These are phyloP conservation scores for Trypanosoma grayi DNA, from an alignment of 208 protist species.

Conservation along the genomic window DNA sequence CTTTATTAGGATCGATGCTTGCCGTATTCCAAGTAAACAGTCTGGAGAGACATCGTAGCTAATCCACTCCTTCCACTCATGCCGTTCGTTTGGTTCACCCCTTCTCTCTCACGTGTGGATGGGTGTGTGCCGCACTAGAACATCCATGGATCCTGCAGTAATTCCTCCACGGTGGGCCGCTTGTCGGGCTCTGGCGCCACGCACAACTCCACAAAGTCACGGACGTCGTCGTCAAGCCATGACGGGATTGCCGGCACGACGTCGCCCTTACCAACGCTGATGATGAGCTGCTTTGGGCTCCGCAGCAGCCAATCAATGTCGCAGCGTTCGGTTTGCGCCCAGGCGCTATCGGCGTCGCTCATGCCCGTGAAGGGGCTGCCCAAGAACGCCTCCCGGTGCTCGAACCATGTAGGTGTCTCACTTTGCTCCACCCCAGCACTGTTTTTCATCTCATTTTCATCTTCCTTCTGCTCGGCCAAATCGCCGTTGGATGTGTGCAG, in stretches of 20 bases:
- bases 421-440: not conserved
- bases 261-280: slow-evolving; percentile 32
- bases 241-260: slow-evolving; percentile 41
- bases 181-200: slow-evolving; percentile 33
- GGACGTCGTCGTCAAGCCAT: slow-evolving; percentile 37
- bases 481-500: not conserved
- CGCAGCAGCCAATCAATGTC: slow-evolving; percentile 29
- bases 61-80: too few species aligned
- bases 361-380: not conserved
- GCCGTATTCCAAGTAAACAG: too few species aligned
- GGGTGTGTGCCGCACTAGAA: too few species aligned
- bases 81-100: too few species aligned
- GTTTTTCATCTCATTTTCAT: not conserved
- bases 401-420: not conserved
- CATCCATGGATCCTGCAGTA: slow-evolving; percentile 51
- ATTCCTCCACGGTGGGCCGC: slow-evolving; percentile 37
- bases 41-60: too few species aligned
- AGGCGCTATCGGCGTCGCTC: not conserved
- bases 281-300: slow-evolving; percentile 32
- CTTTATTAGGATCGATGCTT: too few species aligned
- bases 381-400: not conserved
- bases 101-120: too few species aligned
- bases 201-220: slow-evolving; percentile 41
- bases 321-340: not conserved
- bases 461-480: not conserved